These are phyloP conservation scores for Stevia rebaudiana DNA, from an alignment of 140 eudicot species.

Conservation along the genomic window DNA sequence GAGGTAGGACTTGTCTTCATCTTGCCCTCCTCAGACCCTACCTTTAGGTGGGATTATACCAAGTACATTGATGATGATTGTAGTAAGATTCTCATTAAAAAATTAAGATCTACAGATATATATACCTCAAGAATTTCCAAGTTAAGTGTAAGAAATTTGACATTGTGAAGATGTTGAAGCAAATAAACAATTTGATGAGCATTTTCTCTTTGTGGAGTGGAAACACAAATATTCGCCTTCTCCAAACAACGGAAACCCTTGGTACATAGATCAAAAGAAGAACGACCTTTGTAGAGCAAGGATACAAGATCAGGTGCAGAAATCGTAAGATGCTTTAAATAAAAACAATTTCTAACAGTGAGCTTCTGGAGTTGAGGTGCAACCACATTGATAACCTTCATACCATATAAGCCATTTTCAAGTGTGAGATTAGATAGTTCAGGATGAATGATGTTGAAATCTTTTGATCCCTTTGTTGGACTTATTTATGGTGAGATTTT, in stretches of 20 bases:
- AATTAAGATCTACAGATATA: not conserved
- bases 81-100: not conserved
- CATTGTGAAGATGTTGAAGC: conserved; percentile 18
- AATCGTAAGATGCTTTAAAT: not conserved
- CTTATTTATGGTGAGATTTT: not conserved
- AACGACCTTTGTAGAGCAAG: not conserved
- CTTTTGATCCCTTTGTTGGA: not conserved
- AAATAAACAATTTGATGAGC: conserved; percentile 12
- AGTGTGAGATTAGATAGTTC: not conserved
- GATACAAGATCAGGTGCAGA: conserved; percentile 8
- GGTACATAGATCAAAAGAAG: not conserved
- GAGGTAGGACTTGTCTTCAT: too few species aligned
- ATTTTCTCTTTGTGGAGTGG: not conserved
- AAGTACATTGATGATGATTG: too few species aligned
- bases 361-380: conserved; percentile 15
- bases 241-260: conserved; percentile 9
- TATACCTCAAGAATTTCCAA: conserved; percentile 27
- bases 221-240: conserved; percentile 1
- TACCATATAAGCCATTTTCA: not conserved
- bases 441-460: conserved; percentile 8
- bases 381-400: conserved; percentile 1
- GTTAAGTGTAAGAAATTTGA: conserved; percentile 16
- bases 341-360: not conserved
- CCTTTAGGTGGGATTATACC: too few species aligned
- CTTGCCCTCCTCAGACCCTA: too few species aligned